Base-by-base conservation (phyloP, 495 filamentous ascomycete species). In the Penicillium turbatum region DNA sequence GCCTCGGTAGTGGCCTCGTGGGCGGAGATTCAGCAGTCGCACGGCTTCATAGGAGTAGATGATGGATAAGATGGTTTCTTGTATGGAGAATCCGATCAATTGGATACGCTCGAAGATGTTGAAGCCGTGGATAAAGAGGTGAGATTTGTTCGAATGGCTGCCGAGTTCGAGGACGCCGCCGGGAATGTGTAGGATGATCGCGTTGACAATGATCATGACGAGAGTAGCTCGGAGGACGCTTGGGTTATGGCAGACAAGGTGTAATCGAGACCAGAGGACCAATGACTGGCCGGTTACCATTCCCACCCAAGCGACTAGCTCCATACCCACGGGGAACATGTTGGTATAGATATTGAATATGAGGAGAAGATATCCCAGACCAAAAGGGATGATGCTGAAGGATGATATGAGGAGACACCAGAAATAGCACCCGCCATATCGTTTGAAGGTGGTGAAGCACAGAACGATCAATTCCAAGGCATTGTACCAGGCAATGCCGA, bases 271-370 rank as follows among this genome's bases (percentile, higher is more conserved):
- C 70, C 79, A 86, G 17, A 86, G 74, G 12, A 86, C 82, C 17
- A 86, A 61, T 12, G 81, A 82, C 63, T 85, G 82, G 30, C 82
- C 82, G 0, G 80, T 81, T 0, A 86, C 79, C 80, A 85, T 83
- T 32, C 61, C 53, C 5, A 69, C 67, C 83, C 82, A 86, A 10
- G 82, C 82, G 19, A 79, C 50, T 35, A 72, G 64, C 42, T 72
- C 60, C 38, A 79, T 61, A 9, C 67, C 66, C 11, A 74, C 62
- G 0, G 70, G 46, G 59, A 70, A 64, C 29, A 52, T 24, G 19
- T 60, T 71, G 37, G 55, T 58, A 32, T 60, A 62, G 46, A 71
- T 54, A 30, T 63, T 36, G 59, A 75, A 80, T 53, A 80, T 79
- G 51, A 82, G 68, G 31, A 86, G 62, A 56, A 73, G 52, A 44